phyloP scores from a whole-genome alignment of 345 rosid genomes.

The Aegle marmelos region DNA sequence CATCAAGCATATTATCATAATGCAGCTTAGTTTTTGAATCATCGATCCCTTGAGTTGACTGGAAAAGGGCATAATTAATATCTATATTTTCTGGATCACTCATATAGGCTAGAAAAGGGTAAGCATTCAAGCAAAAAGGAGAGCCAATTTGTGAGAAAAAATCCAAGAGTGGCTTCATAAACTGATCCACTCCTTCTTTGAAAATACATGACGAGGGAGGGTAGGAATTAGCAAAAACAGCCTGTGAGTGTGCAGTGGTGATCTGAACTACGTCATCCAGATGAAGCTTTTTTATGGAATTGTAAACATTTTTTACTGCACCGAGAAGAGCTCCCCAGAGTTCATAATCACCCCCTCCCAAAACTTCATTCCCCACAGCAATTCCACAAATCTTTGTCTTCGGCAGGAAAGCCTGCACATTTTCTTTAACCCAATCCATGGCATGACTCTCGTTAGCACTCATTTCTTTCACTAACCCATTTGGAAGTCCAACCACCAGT shows the following conservation, averaged over 20 bases:
- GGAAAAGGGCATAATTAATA: constrained; percentile 90
- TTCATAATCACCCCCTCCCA: constrained; percentile 59
- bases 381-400: constrained; percentile 82
- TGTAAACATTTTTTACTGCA: constrained; percentile 72
- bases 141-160: constrained; percentile 76
- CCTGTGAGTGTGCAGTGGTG: constrained; percentile 88
- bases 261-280: constrained; percentile 70
- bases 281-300: constrained; percentile 54
- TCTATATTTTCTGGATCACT: constrained; percentile 70
- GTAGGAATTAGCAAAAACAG: constrained; percentile 77
- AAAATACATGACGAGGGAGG: constrained; percentile 95
- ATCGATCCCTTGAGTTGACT: constrained; percentile 62
- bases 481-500: constrained; percentile 83
- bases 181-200: constrained; percentile 54
- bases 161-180: constrained; percentile 83
- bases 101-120: constrained; percentile 87
- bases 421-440: constrained; percentile 79
- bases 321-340: constrained; percentile 67
- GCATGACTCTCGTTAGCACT: constrained; percentile 73
- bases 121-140: constrained; percentile 96
- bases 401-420: constrained; percentile 78
- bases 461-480: constrained; percentile 64
- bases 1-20: constrained; percentile 98
- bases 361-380: constrained; percentile 88
- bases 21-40: constrained; percentile 66